Evolutionary conservation across 192 early-diverging fungal species (phyloP).

Genomic region (Podila epicladia): DNA sequence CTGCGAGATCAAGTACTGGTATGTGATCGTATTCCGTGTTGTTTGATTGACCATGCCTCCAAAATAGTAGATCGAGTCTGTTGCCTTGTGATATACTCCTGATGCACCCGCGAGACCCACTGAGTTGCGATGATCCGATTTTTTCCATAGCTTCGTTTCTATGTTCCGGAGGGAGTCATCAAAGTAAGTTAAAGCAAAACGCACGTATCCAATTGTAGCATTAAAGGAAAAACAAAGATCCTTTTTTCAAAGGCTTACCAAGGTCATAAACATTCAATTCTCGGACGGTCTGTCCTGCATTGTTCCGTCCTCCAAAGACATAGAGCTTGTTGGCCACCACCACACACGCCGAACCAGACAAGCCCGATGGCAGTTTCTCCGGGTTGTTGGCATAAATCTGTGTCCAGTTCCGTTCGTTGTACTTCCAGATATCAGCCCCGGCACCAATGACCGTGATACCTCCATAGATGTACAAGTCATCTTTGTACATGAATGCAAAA

Average conservation of each 20-base stretch:
- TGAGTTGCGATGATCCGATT: conserved; percentile 31
- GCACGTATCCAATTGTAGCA: not conserved
- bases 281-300: conserved; percentile 11
- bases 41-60: conserved; percentile 48
- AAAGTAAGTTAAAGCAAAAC: not conserved
- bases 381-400: not conserved
- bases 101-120: conserved; percentile 33
- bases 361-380: conserved; percentile 2
- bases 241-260: not conserved
- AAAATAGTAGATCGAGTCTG: conserved; percentile 51
- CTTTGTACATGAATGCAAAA: conserved; percentile 37
- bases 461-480: conserved; percentile 42
- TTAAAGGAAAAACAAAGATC: not conserved
- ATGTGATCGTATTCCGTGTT: conserved; percentile 27
- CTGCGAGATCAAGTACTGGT: conserved; percentile 37
- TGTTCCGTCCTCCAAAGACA: conserved; percentile 29
- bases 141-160: conserved; percentile 8
- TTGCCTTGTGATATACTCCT: conserved; percentile 42
- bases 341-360: conserved; percentile 10
- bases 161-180: not conserved
- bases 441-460: conserved; percentile 16
- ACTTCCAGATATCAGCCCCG: conserved; percentile 37
- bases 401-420: conserved; percentile 22
- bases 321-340: conserved; percentile 8
- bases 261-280: conserved; percentile 30